Evolutionary conservation across 164 flowering plant species (phyloP), one percentile per base, ranked within the genome.

Genomic region (Umbilicus rupestris): DNA sequence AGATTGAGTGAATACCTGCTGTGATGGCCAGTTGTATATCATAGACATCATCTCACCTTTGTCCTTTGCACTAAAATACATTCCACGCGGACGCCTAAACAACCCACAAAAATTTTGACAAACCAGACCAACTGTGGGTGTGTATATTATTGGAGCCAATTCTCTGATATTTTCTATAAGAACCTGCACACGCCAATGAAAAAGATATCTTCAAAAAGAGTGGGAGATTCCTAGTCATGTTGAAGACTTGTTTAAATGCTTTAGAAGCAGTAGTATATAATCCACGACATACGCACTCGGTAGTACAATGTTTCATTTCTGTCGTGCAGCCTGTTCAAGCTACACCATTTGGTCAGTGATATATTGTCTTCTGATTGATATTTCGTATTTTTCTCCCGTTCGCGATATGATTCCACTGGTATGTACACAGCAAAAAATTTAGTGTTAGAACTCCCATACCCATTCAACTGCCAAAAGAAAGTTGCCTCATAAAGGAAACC

Each of bases 1-100:
- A 65, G 17, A 64, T n/a, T 24, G 5, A 42, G n/a, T 63, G 0
- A 24, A 30, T 84, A 94, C 97, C 89, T 89, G 74, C 19, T 78
- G 68, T 67, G 92, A 76, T 39, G 99, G 99, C 99, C 99, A 95
- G 72, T 95, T 95, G 66, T 92, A 89, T 72, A 95, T 89, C 99
- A 95, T 95, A 35, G 99, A 95, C 96, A 95, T 92, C 97, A 95
- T 92, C 80, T 95, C 99, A 74, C 99, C 97, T 72, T 85, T 95
- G 71, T 95, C 99, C 73, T 85, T 89, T 31, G 96, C 99, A 80
- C 99, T 95, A 77, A 95, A 95, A 78, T 95, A 95, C 99, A 95
- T 95, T 46, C 99, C 99, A 71, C 99, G 96, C 62, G 99, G 97
- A 45, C 99, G 96, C 74, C 99, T 85, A 74, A 85, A 95, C 79